A percentile compares a stretch with the other conserved stretches of the same genome.
These are phyloP conservation scores for Mycena leptocephala DNA, from an alignment of 768 basidiomycete genomes.

Conservation along the genomic window DNA sequence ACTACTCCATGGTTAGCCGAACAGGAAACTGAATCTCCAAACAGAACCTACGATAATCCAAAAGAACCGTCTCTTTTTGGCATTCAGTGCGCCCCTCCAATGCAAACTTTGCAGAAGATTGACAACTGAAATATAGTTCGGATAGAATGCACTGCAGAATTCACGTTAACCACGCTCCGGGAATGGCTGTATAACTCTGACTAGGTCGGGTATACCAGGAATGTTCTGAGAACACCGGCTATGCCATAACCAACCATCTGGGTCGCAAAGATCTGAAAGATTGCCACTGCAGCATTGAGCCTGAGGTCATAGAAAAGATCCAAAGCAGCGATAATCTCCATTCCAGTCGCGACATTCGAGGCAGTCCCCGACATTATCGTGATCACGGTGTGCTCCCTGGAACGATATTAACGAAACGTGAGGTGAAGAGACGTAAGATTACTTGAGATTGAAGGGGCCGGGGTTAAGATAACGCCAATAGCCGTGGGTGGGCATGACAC, in stretches of 20 bases:
- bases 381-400: conserved; percentile 67
- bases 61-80: conserved; percentile 67
- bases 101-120: conserved; percentile 70
- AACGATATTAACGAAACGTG: background rate
- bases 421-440: background rate
- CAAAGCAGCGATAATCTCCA: conserved; percentile 70
- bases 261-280: conserved; percentile 71
- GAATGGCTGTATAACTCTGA: conserved; percentile 37
- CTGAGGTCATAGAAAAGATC: conserved; percentile 69
- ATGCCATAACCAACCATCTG: conserved; percentile 59
- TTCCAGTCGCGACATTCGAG: conserved; percentile 64
- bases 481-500: conserved; percentile 59
- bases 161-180: background rate
- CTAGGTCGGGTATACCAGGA: conserved; percentile 71
- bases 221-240: conserved; percentile 58
- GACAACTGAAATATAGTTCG: conserved; percentile 67
- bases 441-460: conserved; percentile 74
- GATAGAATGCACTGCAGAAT: conserved; percentile 61
- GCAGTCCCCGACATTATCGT: conserved; percentile 73
- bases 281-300: conserved; percentile 65
- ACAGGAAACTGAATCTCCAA: background rate
- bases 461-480: conserved; percentile 67
- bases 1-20: conserved; percentile 30
- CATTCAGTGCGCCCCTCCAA: conserved; percentile 65
- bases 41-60: conserved; percentile 64